Base-by-base conservation (phyloP, 768 basidiomycete genomes). In the Clathrus columnatus region DNA sequence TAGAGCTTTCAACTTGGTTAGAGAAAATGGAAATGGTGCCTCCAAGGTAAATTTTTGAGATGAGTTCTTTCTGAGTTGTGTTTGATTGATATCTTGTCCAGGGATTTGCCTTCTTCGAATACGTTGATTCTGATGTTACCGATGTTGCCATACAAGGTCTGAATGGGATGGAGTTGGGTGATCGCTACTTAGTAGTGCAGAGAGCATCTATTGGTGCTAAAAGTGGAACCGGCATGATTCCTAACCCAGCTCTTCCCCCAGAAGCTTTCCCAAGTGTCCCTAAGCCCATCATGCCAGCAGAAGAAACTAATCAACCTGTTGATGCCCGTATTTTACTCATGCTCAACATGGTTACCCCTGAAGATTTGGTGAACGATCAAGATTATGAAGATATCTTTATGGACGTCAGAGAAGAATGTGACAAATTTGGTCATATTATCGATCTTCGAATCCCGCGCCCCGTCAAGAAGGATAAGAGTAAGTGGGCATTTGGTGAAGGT, bases 71-170 rank as follows among this genome's bases (percentile, higher is more conserved):
- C 10, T 21, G 44, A 10, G 47, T 59, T 32, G 26, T 32, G 18
- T 57, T 49, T 5, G 29, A 7, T 36, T 29, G 0, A 6, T 20
- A 24, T 14, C 30, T 27, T 5, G 42, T 16, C 26, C 63, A 97
- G 95, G 96, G 96, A 63, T 99, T 96, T 70, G 96, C 96, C 2
- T 98, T 99, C 77, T 95, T 93, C 73, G 96, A 99, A 77, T 99
- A 98, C 69, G 85, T 89, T 59, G 96, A 99, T 66, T 72, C 82
- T 16, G 70, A 68, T 49, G 84, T 93, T 56, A 99, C 96, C 57
- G 96, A 98, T 61, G 82, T 96, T 62, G 96, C 96, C 48, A 96
- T 95, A 63, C 87, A 91, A 68, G 90, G 91, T 63, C 79, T 99
- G 55, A 93, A 95, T 70, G 91, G 92, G 59, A 98, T 99, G 92